Conservation (phyloP, 305 asterid genomes). For the Fraxinus floribunda region DNA sequence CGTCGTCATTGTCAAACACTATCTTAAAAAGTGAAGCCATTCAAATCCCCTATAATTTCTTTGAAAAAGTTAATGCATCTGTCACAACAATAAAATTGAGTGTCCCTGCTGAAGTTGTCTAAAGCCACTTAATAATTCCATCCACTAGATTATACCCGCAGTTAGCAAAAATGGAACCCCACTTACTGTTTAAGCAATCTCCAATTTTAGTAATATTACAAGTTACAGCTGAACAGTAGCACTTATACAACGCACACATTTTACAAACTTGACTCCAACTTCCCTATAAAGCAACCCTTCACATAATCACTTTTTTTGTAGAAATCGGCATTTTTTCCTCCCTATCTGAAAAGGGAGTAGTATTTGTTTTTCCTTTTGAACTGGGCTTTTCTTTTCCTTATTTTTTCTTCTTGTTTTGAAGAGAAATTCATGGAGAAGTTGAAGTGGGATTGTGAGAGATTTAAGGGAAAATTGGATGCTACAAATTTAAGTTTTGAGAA, state of each 20-base stretch:
- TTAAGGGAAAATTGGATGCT: slow-evolving; percentile 30
- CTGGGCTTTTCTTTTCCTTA: neutral
- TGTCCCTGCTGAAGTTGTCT: slow-evolving; percentile 7
- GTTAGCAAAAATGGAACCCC: slow-evolving; percentile 38
- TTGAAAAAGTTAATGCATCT: slow-evolving; percentile 24
- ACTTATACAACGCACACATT: slow-evolving; percentile 16
- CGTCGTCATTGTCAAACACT: neutral
- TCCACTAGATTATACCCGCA: slow-evolving; percentile 35
- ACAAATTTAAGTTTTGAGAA: slow-evolving; percentile 43
- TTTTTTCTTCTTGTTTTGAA: neutral
- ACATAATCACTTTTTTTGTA: neutral
- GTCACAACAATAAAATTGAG: slow-evolving; percentile 9
- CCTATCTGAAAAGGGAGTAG: neutral
- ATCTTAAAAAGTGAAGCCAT: neutral
- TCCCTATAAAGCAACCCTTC: neutral
- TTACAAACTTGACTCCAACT: neutral
- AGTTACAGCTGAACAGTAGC: slow-evolving; percentile 29
- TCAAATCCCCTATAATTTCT: neutral
- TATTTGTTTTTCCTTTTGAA: neutral
- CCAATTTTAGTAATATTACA: slow-evolving; percentile 48
- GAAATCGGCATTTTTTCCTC: neutral
- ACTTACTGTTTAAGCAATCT: slow-evolving; percentile 44
- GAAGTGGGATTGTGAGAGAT: slow-evolving; percentile 32
- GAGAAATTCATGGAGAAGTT: slow-evolving; percentile 33
- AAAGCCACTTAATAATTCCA: slow-evolving; percentile 30